These are phyloP conservation scores for Aspergillus pseudotamarii DNA, from an alignment of 2,329 filamentous ascomycete genomes.

Conservation along the genomic window DNA sequence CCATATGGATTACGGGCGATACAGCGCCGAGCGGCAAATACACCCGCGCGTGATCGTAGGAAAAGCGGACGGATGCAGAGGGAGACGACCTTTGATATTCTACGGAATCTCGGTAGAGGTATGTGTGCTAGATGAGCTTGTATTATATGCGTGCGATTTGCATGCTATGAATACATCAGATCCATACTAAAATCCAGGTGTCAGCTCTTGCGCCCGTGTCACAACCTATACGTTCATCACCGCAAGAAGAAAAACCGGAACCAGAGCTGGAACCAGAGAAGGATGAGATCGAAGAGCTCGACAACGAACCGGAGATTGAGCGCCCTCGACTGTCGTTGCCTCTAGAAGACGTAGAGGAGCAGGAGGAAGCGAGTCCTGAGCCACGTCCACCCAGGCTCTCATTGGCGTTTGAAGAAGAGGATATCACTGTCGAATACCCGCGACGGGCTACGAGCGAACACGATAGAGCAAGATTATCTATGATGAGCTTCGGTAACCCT, in stretches of 20 bases:
- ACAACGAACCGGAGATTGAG: conserved; percentile 50
- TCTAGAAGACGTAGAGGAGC: conserved; percentile 50
- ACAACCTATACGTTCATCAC: conserved; percentile 51
- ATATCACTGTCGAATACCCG: conserved; percentile 50
- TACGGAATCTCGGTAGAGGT: conserved; percentile 57
- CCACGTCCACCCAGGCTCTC: conserved; percentile 43
- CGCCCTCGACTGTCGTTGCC: conserved; percentile 49
- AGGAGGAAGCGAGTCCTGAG: conserved; percentile 46
- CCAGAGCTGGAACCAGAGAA: conserved; percentile 22
- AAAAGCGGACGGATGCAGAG: conserved; percentile 54
- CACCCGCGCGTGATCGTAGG: conserved; percentile 52
- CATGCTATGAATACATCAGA: not conserved
- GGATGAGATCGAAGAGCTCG: conserved; percentile 50
- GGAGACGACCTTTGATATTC: conserved; percentile 59
- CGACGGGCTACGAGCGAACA: conserved; percentile 43
- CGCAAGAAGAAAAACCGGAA: conserved; percentile 36
- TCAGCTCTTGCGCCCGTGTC: conserved; percentile 55
- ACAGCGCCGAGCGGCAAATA: conserved; percentile 56
- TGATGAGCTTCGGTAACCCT: conserved; percentile 46
- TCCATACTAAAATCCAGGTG: not conserved
- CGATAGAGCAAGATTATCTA: conserved; percentile 42
- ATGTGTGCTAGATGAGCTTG: conserved; percentile 15
- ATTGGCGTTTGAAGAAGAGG: conserved; percentile 49
- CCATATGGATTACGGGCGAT: conserved; percentile 59
- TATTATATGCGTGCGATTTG: not conserved